phyloP scores from a whole-genome alignment of 495 filamentous ascomycete species.

The Penicilliopsis zonata region DNA sequence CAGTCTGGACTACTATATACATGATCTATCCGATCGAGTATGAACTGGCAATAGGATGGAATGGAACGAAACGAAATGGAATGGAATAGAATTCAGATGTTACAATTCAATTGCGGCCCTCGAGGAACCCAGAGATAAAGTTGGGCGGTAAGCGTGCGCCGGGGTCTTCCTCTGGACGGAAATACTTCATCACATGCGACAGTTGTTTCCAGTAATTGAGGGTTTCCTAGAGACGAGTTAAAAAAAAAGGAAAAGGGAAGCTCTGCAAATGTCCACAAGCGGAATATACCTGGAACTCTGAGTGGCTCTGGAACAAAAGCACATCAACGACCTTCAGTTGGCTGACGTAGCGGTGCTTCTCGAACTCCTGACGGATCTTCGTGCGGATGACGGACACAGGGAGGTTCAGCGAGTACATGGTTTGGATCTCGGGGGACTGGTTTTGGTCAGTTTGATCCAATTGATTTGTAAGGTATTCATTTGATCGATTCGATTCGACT shows the following conservation, averaged over 20 bases:
- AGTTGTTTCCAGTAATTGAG: slow-evolving; percentile 99
- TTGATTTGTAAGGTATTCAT: neutral
- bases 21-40: too few species aligned
- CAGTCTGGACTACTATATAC: too few species aligned
- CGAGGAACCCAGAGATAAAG: slow-evolving; percentile 89
- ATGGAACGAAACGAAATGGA: too few species aligned
- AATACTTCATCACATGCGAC: slow-evolving; percentile 94
- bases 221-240: slow-evolving; percentile 59
- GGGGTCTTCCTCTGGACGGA: slow-evolving; percentile 78
- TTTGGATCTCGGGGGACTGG: slow-evolving; percentile 93
- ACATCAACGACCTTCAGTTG: slow-evolving; percentile 82
- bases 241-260: neutral
- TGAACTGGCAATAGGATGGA: too few species aligned
- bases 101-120: slow-evolving; percentile 44
- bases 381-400: slow-evolving; percentile 82
- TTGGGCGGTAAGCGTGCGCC: slow-evolving; percentile 64
- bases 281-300: slow-evolving; percentile 87
- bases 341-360: slow-evolving; percentile 85
- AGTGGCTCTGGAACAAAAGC: slow-evolving; percentile 72
- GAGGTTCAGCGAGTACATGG: slow-evolving; percentile 85
- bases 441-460: slow-evolving; percentile 1
- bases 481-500: neutral
- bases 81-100: too few species aligned
- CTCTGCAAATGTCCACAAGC: too few species aligned
- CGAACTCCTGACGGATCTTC: slow-evolving; percentile 94